Evolutionary conservation across 352 stramenopile species (phyloP), one percentile per base, ranked within the genome.

Genomic region (Phytopythium montanum): DNA sequence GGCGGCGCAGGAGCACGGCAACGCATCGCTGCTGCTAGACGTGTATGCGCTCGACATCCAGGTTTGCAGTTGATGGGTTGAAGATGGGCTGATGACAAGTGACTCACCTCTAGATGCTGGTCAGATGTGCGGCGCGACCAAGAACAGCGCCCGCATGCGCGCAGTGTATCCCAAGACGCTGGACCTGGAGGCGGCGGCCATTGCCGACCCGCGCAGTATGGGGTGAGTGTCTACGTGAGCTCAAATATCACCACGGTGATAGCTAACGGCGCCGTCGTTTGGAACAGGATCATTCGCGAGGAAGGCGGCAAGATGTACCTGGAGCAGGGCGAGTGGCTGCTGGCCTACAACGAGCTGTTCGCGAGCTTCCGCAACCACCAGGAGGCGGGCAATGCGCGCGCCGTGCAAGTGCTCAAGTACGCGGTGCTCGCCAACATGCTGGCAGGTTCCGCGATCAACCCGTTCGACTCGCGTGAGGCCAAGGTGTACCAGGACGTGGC

Each of bases 291-390:
- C 44, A 96, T 98, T 55, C 78, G 87, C 44, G 92, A 98, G 71
- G 87, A 96, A 64, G 92, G 92, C 10, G 92, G 90, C n/a, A 97
- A 96, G 62, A 97, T 97, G 90, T 94, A 97, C 66, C 72, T 98
- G 75, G 79, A 90, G 48, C 80, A 96, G 67, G 79, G 81, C 29
- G 68, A 94, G 56, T 98, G 90, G 90, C 84, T 84, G 62, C 70
- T 92, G 36, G 92, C 92, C 44, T 97, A 97, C 76, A 96, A 97
- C 61, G 88, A 98, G 64, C 97, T 97, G 64, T 97, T 96, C 36
- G 90, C 97, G 72, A 94, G 88, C 59, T 97, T 98, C 62, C 81
- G 88, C 36, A 97, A 95, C 65, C 97, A 97, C 65, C 90, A 97
- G 58, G 88, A 98, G 69, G 90, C 89, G 14, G 92, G 88, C 6